Conservation (phyloP, 805 yeast species). For the Lipomyces lipofer region DNA sequence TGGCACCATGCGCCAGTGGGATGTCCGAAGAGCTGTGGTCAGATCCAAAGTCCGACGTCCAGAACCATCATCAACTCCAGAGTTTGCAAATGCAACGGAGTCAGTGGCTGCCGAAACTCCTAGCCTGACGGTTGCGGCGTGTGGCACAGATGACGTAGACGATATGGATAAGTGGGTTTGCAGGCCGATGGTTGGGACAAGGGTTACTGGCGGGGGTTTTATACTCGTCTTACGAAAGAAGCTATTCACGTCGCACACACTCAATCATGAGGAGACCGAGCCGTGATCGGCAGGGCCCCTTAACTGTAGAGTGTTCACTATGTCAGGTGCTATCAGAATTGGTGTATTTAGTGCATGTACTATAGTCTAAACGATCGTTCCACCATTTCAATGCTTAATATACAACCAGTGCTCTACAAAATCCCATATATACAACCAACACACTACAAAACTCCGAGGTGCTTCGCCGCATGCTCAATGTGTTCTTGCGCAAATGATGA, state of each 20-base stretch:
- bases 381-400: no score
- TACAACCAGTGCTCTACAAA: no score
- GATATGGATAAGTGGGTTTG: conserved; percentile 44
- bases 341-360: no score
- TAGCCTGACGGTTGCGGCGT: no score
- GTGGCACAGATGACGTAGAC: no score
- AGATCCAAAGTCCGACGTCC: no score
- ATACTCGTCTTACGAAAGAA: conserved; percentile 44
- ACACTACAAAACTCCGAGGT: conserved; percentile 34
- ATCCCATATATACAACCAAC: background rate
- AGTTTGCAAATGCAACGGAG: background rate
- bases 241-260: background rate
- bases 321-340: no score
- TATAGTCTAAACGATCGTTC: no score
- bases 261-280: background rate
- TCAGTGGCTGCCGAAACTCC: no score
- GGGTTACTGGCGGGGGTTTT: conserved; percentile 55
- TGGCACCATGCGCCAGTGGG: conserved; percentile 57
- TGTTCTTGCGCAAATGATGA: conserved; percentile 79
- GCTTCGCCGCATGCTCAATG: conserved; percentile 81
- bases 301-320: no score
- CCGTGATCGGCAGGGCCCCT: no score
- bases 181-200: conserved; percentile 52
- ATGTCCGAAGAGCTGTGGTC: conserved; percentile 45
- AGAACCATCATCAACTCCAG: no score